phyloP scores from a whole-genome alignment of 192 early-diverging fungal species.

The Rhizophlyctis rosea region DNA sequence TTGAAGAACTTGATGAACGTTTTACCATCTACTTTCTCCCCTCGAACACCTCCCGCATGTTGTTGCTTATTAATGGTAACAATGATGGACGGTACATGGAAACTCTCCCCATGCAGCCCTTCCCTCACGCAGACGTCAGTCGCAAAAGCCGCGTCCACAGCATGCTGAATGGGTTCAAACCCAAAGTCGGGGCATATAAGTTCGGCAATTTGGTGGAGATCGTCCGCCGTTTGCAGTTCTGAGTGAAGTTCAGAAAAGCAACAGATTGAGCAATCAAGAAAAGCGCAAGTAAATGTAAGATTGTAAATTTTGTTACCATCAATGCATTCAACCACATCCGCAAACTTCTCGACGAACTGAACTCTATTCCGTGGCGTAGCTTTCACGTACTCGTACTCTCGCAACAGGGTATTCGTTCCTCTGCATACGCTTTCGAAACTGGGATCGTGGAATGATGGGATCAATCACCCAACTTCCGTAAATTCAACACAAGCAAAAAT shows the following conservation, averaged over 20 bases:
- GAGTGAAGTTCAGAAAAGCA: not conserved
- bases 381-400: slow-evolving; percentile 30
- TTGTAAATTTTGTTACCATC: slow-evolving; percentile 5
- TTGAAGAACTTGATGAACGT: too few species aligned
- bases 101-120: too few species aligned
- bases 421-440: slow-evolving; percentile 30
- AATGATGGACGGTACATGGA: too few species aligned
- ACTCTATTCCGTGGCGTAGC: slow-evolving; percentile 23
- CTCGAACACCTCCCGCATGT: too few species aligned
- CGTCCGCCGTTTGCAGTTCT: slow-evolving; percentile 16
- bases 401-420: slow-evolving; percentile 28
- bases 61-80: too few species aligned
- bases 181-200: slow-evolving; percentile 35
- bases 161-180: slow-evolving; percentile 5
- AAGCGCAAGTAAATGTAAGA: not conserved
- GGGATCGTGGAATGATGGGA: not conserved
- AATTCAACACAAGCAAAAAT: not conserved
- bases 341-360: slow-evolving; percentile 19
- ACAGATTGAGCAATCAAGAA: not conserved
- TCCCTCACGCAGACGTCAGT: too few species aligned
- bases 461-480: not conserved
- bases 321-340: slow-evolving; percentile 2
- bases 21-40: too few species aligned
- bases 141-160: not conserved
- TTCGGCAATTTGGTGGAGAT: slow-evolving; percentile 28